Percentiles rank a stretch among this genome's conserved stretches.
These are phyloP conservation scores for Lobulomyces angularis DNA, from an alignment of 192 early-diverging fungal genomes.

Conservation along the genomic window DNA sequence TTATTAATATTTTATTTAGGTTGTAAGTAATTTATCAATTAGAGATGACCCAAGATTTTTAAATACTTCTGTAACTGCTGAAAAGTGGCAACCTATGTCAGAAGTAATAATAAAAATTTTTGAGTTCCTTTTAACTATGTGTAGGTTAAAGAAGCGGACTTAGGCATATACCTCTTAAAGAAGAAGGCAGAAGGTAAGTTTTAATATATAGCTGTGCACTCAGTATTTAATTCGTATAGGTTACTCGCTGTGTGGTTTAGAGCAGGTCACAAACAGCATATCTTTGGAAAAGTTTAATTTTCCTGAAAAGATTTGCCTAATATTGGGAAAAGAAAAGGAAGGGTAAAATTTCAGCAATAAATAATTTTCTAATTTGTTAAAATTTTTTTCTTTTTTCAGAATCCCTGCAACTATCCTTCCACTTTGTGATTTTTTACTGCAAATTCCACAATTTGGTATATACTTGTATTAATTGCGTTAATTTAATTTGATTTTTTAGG, in stretches of 20 bases:
- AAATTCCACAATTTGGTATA: slow-evolving; percentile 48
- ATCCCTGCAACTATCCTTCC: slow-evolving; percentile 38
- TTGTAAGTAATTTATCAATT: no score
- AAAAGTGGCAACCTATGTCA: slow-evolving; percentile 49
- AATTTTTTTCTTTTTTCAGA: slow-evolving; percentile 1
- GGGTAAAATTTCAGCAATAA: no score
- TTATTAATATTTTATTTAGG: no score
- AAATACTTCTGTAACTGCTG: slow-evolving; percentile 36
- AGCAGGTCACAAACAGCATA: slow-evolving; percentile 45
- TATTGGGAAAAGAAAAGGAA: slow-evolving; percentile 37
- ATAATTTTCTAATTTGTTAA: slow-evolving; percentile 1
- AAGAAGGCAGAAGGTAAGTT: slow-evolving; percentile 36
- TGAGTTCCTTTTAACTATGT: neutral
- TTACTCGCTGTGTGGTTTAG: slow-evolving; percentile 39
- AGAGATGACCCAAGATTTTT: slow-evolving; percentile 36
- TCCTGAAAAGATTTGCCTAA: slow-evolving; percentile 33
- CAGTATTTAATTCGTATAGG: no score
- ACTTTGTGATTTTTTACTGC: slow-evolving; percentile 37
- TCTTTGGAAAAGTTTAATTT: slow-evolving; percentile 36
- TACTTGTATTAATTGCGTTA: neutral
- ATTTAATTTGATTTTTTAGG: neutral
- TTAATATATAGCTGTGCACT: no score
- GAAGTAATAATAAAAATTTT: slow-evolving; percentile 19
- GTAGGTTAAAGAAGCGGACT: slow-evolving; percentile 19
- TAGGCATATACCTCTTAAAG: slow-evolving; percentile 22